Evolutionary conservation across 495 filamentous ascomycete genomes (phyloP), one percentile per base, ranked within the genome.

Genomic region (Penicillium arizonense): DNA sequence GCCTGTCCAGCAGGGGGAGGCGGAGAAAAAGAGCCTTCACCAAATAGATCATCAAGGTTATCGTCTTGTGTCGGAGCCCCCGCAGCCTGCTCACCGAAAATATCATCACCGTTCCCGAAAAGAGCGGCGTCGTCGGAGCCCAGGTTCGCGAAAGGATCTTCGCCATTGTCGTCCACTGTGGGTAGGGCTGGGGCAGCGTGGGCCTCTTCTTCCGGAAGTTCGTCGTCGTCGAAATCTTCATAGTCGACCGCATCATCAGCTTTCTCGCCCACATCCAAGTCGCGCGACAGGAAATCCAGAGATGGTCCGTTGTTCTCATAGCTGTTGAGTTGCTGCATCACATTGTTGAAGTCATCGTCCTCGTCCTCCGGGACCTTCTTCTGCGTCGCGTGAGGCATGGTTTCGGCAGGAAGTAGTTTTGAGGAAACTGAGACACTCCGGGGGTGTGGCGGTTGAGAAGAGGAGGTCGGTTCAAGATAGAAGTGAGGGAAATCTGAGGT

Each of bases 191-290:
- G 33, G 2, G 34, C 50, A 20, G 64, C 16, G 7, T 57, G 66
- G 37, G 80, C 81, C 48, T 86, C 84, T 55, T 89, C 86, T 7
- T 87, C 84, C 5, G 85, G 79, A 30, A 88, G 72, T 53, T 89
- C 86, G 62, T 88, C 83, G 53, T 89, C 86, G 28, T 80, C 78
- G 37, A 96, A 87, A 67, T 96, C 92, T 64, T 89, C 92, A 58
- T 84, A 99, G 70, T 99, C 94, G 14, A 87, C 65, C 13, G 88
- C 88, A 72, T 91, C 86, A 34, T 87, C 87, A 8, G 86, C 88
- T 63, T 91, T 93, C 55, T 90, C 87, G 3, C 81, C 81, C 14
- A 77, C 73, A 28, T 86, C 83, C 43, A 87, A 67, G 8, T 79
- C 78, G 45, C 75, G 67, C 13, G 55, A 55, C 52, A 77, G 55